A percentile compares a stretch with the other conserved stretches of the same genome.
Evolutionary conservation across 768 basidiomycete species (phyloP).

Genomic region (Collybia sordida): DNA sequence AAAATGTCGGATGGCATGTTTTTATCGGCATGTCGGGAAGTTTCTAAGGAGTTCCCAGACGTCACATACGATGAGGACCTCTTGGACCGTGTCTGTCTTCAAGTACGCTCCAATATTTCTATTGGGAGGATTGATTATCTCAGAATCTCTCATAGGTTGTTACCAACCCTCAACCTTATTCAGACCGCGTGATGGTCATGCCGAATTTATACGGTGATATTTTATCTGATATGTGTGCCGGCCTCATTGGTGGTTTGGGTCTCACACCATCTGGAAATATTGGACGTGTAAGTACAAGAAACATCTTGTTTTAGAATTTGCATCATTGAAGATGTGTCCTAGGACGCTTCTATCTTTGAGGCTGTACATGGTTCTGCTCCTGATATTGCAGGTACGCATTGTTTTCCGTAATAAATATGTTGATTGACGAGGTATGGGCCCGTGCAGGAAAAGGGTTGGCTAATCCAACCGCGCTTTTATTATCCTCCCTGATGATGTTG

Average conservation of each 20-base stretch:
- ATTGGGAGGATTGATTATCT: neutral
- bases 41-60: slow-evolving; percentile 93
- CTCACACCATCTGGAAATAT: slow-evolving; percentile 98
- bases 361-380: slow-evolving; percentile 99
- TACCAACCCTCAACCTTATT: slow-evolving; percentile 89
- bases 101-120: slow-evolving; percentile 44
- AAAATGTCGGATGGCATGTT: slow-evolving; percentile 99
- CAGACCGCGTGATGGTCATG: slow-evolving; percentile 99
- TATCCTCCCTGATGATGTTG: slow-evolving; percentile 98
- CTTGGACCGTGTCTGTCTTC: slow-evolving; percentile 92
- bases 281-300: slow-evolving; percentile 63
- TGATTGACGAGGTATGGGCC: slow-evolving; percentile 4
- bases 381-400: slow-evolving; percentile 85
- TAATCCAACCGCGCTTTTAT: slow-evolving; percentile 97
- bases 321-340: slow-evolving; percentile 15
- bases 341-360: slow-evolving; percentile 99
- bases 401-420: neutral
- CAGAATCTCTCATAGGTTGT: slow-evolving; percentile 56
- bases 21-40: slow-evolving; percentile 93
- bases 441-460: slow-evolving; percentile 81
- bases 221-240: slow-evolving; percentile 97
- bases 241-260: slow-evolving; percentile 96
- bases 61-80: slow-evolving; percentile 96
- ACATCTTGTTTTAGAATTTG: slow-evolving; percentile 1
- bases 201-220: slow-evolving; percentile 97